A percentile compares a stretch with the other conserved stretches of the same genome.
phyloP scores from a whole-genome alignment of 257 asterid species.

The Solanum dulcamara region DNA sequence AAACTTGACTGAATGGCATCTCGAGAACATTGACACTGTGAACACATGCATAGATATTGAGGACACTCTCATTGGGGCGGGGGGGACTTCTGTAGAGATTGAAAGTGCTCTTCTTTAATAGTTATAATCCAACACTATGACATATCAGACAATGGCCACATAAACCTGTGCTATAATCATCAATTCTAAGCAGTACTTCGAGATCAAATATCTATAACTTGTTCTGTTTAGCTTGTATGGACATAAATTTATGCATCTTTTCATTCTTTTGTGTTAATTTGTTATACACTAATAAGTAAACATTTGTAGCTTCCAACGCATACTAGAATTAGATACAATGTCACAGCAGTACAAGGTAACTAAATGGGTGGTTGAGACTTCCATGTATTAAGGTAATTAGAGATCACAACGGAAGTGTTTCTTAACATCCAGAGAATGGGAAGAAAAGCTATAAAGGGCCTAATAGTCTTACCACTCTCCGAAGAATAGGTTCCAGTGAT shows the following conservation, averaged over 20 bases:
- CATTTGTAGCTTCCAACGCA: background rate
- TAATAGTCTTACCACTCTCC: slow-evolving; percentile 76
- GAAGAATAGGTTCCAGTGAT: slow-evolving; percentile 87
- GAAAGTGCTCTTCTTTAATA: no score
- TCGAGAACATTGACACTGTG: background rate
- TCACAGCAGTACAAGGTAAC: background rate
- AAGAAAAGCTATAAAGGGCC: background rate
- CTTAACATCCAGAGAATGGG: background rate
- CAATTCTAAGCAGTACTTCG: background rate
- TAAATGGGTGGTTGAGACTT: background rate
- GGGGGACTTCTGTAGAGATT: background rate
- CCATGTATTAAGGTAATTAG: background rate
- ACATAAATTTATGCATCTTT: background rate
- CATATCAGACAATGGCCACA: background rate
- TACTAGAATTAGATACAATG: background rate
- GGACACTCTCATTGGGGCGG: background rate
- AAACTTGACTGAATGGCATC: background rate
- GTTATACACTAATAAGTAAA: background rate
- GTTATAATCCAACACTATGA: background rate
- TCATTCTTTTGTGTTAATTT: background rate
- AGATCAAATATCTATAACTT: background rate
- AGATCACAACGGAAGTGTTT: background rate
- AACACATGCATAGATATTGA: background rate
- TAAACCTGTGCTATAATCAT: background rate
- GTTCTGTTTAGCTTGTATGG: background rate